Percentiles rank a stretch among this genome's conserved stretches.
Conservation (phyloP, 2,329 filamentous ascomycete genomes). For the Colletotrichum navitas region DNA sequence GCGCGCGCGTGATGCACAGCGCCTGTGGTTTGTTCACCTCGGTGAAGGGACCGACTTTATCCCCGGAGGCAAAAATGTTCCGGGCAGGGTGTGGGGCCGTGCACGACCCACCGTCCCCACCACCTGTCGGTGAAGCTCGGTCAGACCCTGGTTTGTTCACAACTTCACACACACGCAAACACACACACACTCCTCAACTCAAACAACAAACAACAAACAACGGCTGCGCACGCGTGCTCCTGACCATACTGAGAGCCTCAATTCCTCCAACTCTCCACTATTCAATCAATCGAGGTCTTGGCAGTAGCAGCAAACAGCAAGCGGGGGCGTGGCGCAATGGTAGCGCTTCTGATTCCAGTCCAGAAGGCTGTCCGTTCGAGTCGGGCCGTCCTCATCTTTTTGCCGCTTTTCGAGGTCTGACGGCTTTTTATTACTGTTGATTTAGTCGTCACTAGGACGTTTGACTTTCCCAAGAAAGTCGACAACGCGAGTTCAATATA, state of each 20-base stretch:
- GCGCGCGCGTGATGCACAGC: not conserved
- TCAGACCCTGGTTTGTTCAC: not conserved
- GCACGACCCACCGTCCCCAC: not conserved
- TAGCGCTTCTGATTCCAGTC: constrained; percentile 42
- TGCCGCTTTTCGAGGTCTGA: not conserved
- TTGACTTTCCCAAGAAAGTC: not conserved
- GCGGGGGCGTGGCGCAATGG: constrained; percentile 39
- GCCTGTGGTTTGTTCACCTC: not conserved
- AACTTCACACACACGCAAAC: not conserved
- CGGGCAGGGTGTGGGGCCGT: not conserved
- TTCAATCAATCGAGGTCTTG: not conserved
- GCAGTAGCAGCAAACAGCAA: not conserved
- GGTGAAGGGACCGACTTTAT: constrained; percentile 7
- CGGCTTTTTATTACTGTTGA: too few relatives aligned
- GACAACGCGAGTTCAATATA: too few relatives aligned
- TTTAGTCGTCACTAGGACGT: not conserved
- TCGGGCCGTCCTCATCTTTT: constrained; percentile 29
- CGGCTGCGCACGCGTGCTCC: too few relatives aligned
- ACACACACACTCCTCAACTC: not conserved
- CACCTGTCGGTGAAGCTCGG: constrained; percentile 2
- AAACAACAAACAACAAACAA: not conserved
- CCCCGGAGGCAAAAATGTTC: constrained; percentile 23
- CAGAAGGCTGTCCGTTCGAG: constrained; percentile 40
- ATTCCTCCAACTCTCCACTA: not conserved
- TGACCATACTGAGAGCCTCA: too few relatives aligned